Evolutionary conservation across 306 rosid genomes (phyloP), one percentile per base, ranked within the genome.

Genomic region (Cyclanthera cordifolia): DNA sequence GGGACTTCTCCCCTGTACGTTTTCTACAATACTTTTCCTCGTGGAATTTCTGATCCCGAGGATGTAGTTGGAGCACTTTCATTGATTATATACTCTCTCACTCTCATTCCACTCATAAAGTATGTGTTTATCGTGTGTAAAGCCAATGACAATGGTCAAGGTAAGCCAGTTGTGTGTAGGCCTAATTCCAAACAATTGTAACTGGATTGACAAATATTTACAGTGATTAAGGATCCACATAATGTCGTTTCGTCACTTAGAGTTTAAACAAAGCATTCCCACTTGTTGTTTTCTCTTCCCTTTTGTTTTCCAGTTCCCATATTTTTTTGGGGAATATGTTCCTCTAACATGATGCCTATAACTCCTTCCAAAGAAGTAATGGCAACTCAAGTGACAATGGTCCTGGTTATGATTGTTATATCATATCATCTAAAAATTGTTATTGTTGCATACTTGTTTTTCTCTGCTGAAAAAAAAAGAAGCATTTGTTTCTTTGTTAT

Each of bases 121-220:
- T 93, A 93, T 54, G 85, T 93, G 56, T 78, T 90, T 59, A 77
- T 94, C 72, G 99, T 94, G 34, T 78, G 92, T 58, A 82, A 85
- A 82, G 99, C 99, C 9, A 94, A 88, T 79, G 99, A 94, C 90
- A 90, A 85, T 67, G 99, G 99, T 73, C 99, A 94, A 94, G 99
- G 99, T 94, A 90, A 27, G 75, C 76, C 52, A 10, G 56, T 74
- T 53, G 50, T n/a, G 27, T 32, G 4, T 64, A 23, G 20, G 72
- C 53, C 8, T 10, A 37, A n/a, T 69, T 30, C 57, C 72, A 69
- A 50, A 10, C n/a, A 69, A 20, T 71, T 71, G 43, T 37, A 71
- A 55, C 55, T 67, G 57, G 46, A 24, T 47, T 14, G 25, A 43
- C 11, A 5, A 64, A 43, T 9, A 16, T 49, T 8, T 58, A 7